These are phyloP conservation scores for Exophiala xenobiotica DNA, from an alignment of 2,329 filamentous ascomycete species.

Conservation along the genomic window DNA sequence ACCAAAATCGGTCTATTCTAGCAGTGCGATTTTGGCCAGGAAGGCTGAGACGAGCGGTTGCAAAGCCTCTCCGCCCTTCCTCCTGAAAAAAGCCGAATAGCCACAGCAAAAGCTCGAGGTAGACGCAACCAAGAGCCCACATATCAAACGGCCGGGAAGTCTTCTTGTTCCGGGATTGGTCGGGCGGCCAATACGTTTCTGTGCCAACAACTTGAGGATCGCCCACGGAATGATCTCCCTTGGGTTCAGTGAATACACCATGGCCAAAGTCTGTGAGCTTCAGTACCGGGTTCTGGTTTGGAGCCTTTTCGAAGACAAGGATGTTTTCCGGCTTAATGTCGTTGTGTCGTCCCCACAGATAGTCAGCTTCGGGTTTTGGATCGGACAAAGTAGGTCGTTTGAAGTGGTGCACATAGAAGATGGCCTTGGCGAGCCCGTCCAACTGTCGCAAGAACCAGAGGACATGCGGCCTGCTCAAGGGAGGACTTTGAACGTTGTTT, in stretches of 20 bases:
- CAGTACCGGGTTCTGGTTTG: slow-evolving; percentile 4
- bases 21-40: not conserved
- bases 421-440: slow-evolving; percentile 11
- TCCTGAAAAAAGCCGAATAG: not conserved
- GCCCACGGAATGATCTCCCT: slow-evolving; percentile 5
- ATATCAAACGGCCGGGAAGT: slow-evolving; percentile 31
- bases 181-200: not conserved
- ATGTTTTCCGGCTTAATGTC: slow-evolving; percentile 35
- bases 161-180: not conserved
- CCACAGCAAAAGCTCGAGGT: slow-evolving; percentile 32
- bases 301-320: slow-evolving; percentile 24
- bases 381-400: not conserved
- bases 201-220: not conserved
- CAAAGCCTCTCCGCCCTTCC: not conserved
- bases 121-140: slow-evolving; percentile 34
- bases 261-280: slow-evolving; percentile 31
- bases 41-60: not conserved
- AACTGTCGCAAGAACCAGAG: slow-evolving; percentile 17
- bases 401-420: slow-evolving; percentile 14
- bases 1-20: not conserved
- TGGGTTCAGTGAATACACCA: slow-evolving; percentile 21
- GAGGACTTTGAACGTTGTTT: not conserved
- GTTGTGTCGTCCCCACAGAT: slow-evolving; percentile 25
- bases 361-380: not conserved
- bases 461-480: not conserved